Evolutionary conservation across 2,329 filamentous ascomycete genomes (phyloP), one percentile per base, ranked within the genome.

Genomic region (Aspergillus bombycis): DNA sequence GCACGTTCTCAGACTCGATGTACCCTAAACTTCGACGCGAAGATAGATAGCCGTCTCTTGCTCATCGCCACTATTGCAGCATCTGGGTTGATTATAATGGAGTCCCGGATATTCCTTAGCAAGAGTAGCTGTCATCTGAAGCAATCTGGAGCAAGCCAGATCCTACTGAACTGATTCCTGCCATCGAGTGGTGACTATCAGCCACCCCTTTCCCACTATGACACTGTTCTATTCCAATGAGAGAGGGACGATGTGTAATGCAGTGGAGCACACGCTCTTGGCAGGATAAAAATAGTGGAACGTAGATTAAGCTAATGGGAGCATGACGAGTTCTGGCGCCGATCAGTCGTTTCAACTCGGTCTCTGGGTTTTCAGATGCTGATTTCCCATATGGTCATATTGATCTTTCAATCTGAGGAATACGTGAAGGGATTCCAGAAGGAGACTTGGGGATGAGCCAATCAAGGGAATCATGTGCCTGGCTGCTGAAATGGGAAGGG

Each of bases 261-360:
- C 28, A 12, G 50, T 54, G 50, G 50, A 23, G 28, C 10, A 11
- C 5, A 21, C 28, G 30, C 3, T 36, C 50, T 54, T 54, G 50
- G 50, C 50, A 54, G 16, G 50, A 54, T 54, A 54, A 54, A 54
- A 54, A 54, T 54, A 54, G 50, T 54, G 26, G 28, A 54, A 23
- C 32, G 6, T 34, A 54, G 50, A 54, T 54, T 34, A 54, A 54
- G 50, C 50, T 54, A 54, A 54, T 9, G 16, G 19, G 19, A n/a
- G 12, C 50, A 54, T 54, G 50, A 54, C 50, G 50, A 54, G 32
- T 54, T 2, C 30, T 23, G 12, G 23, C 9, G 50, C 52, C 59
- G 65, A 65, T 66, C 53, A 62, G 62, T 50, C 10, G 50, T 36
- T 53, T 53, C 50, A 53, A 21, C 8, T 34, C 26, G 14, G 21